Conservation (phyloP, 768 basidiomycete genomes). For the Suillus tomentosus region DNA sequence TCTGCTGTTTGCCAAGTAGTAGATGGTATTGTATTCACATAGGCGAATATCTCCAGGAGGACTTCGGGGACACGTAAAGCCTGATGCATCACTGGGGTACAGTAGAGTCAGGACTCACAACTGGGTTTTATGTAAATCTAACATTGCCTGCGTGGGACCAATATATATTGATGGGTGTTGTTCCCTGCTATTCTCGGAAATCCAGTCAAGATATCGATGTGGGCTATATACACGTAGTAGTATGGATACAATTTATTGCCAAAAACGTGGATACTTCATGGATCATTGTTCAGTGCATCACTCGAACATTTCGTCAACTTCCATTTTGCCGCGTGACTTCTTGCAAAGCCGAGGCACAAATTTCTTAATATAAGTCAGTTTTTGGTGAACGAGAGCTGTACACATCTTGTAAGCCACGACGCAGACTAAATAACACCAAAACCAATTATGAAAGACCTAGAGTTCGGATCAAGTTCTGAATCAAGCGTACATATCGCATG, state of each 20-base stretch:
- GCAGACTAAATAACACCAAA: too few species aligned
- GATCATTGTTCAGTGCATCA: background rate
- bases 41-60: too few species aligned
- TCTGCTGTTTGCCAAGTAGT: too few species aligned
- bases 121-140: background rate
- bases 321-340: background rate
- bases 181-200: background rate
- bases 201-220: background rate
- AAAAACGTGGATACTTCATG: background rate
- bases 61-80: too few species aligned
- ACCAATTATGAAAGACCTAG: too few species aligned
- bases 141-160: background rate
- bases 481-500: constrained; percentile 48
- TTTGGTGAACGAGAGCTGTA: background rate
- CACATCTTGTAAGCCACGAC: background rate
- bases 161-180: too few species aligned
- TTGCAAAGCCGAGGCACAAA: too few species aligned
- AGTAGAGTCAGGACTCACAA: too few species aligned
- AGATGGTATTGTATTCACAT: too few species aligned
- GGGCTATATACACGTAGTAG: too few species aligned
- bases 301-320: background rate
- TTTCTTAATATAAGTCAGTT: background rate
- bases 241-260: background rate
- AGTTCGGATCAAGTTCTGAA: background rate
- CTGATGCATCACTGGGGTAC: too few species aligned